Evolutionary conservation across 495 filamentous ascomycete species (phyloP).

Genomic region (Thermochaetoides thermophila): DNA sequence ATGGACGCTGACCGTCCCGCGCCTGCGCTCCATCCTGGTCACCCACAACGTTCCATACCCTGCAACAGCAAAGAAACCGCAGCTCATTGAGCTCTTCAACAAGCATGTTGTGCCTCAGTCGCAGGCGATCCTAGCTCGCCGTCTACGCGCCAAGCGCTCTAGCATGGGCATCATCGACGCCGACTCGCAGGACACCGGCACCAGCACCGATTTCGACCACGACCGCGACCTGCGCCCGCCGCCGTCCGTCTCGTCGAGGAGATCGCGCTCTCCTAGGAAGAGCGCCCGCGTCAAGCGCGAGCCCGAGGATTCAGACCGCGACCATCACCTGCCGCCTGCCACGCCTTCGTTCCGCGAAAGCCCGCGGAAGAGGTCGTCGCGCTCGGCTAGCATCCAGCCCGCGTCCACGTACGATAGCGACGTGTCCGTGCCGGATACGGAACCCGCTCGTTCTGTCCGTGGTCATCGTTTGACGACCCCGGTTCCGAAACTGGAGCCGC

Average conservation of each 20-base stretch:
- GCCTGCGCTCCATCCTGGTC: conserved; percentile 76
- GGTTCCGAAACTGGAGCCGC: conserved; percentile 27
- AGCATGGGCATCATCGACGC: conserved; percentile 77
- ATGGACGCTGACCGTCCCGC: conserved; percentile 63
- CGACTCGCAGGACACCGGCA: conserved; percentile 32
- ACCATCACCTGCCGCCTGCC: conserved; percentile 13
- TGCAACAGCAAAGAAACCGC: conserved; percentile 66
- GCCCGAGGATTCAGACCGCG: conserved; percentile 31
- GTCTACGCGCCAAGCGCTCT: conserved; percentile 60
- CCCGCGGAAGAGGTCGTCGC: conserved; percentile 37
- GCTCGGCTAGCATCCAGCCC: conserved; percentile 30
- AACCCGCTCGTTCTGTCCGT: conserved; percentile 13
- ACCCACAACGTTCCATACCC: conserved; percentile 74
- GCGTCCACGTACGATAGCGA: conserved; percentile 35
- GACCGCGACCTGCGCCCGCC: conserved; percentile 30
- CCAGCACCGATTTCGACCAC: conserved; percentile 30
- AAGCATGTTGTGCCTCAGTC: conserved; percentile 64
- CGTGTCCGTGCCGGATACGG: conserved; percentile 28
- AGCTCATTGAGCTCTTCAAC: conserved; percentile 73
- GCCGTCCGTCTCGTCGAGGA: conserved; percentile 16
- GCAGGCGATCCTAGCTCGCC: conserved; percentile 54
- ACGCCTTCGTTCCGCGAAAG: conserved; percentile 25
- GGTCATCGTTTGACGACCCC: conserved; percentile 24
- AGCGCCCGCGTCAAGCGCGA: conserved; percentile 30
- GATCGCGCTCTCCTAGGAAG: conserved; percentile 35